Evolutionary conservation across 2,329 filamentous ascomycete genomes (phyloP).

Genomic region (Helicocarpus griseus): DNA sequence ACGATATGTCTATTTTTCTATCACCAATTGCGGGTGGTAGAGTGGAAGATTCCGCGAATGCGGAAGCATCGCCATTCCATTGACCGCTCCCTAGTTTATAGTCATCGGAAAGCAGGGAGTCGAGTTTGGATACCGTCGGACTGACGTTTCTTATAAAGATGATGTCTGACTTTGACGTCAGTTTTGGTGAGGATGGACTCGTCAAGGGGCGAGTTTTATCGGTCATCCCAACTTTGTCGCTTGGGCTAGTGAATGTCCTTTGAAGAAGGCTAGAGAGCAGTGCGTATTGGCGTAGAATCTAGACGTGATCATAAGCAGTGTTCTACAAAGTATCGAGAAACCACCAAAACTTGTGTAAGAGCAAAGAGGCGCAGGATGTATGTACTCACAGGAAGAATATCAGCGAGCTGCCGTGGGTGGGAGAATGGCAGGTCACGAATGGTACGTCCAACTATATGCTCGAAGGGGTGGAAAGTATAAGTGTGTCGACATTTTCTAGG

Average conservation of each 20-base stretch:
- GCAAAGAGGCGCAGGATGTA: neutral
- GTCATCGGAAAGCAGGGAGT: slow-evolving; percentile 37
- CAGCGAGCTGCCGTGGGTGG: slow-evolving; percentile 36
- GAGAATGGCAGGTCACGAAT: slow-evolving; percentile 35
- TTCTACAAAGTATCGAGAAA: neutral
- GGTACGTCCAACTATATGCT: slow-evolving; percentile 30
- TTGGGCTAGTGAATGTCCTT: slow-evolving; percentile 22
- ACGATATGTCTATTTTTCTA: slow-evolving; percentile 6
- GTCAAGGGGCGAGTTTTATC: slow-evolving; percentile 5
- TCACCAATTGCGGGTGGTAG: neutral
- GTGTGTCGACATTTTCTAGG: slow-evolving; percentile 26
- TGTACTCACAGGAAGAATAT: slow-evolving; percentile 31
- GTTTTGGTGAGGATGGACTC: neutral
- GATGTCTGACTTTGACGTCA: slow-evolving; percentile 6
- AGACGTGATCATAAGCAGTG: neutral
- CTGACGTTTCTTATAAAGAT: slow-evolving; percentile 31
- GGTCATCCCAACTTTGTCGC: slow-evolving; percentile 10
- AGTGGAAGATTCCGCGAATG: neutral
- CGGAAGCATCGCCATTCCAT: neutral
- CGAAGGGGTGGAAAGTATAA: slow-evolving; percentile 35
- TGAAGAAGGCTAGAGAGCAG: slow-evolving; percentile 31
- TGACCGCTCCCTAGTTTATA: neutral
- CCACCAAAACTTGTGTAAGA: neutral
- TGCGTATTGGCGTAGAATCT: slow-evolving; percentile 37
- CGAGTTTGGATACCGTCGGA: slow-evolving; percentile 43